phyloP scores from a whole-genome alignment of 1,284 basidiomycete genomes.

The Pyrrhoderma lamaoense region DNA sequence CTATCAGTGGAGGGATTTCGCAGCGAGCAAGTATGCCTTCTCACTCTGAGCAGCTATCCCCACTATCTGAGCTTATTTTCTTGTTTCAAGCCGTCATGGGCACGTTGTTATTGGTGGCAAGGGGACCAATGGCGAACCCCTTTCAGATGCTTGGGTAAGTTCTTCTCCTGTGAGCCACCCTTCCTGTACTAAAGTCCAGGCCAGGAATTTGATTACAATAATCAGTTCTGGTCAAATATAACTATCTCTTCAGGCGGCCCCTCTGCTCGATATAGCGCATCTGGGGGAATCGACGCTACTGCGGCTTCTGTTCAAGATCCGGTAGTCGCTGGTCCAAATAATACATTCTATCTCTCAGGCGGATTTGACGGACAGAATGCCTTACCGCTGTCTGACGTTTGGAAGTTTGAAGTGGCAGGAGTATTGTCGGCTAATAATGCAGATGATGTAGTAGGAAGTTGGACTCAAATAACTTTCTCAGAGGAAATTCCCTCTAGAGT shows the following conservation, averaged over 20 bases:
- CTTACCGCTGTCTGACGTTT: conserved; percentile 53
- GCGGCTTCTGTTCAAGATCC: conserved; percentile 36
- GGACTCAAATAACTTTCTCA: conserved; percentile 42
- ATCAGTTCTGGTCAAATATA: conserved; percentile 66
- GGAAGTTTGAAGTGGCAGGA: conserved; percentile 60
- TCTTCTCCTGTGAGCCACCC: neutral
- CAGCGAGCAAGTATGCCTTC: conserved; percentile 65
- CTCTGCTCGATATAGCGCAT: conserved; percentile 56
- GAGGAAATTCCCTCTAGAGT: conserved; percentile 33
- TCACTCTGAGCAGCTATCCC: conserved; percentile 1
- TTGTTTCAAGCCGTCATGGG: conserved; percentile 48
- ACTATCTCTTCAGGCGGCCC: conserved; percentile 44
- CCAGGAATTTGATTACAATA: conserved; percentile 67
- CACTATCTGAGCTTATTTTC: conserved; percentile 9
- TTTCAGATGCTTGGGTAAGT: conserved; percentile 65
- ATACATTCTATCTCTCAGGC: conserved; percentile 62
- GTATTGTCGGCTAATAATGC: conserved; percentile 56
- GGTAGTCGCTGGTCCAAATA: conserved; percentile 45
- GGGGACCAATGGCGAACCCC: conserved; percentile 39
- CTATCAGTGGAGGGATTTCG: conserved; percentile 60
- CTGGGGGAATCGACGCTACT: conserved; percentile 60
- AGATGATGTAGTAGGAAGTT: conserved; percentile 43
- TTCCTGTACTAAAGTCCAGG: conserved; percentile 10
- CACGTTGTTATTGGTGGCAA: conserved; percentile 67
- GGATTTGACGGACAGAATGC: conserved; percentile 45